Conservation (phyloP, 306 rosid genomes). For the Fragaria vesca region DNA sequence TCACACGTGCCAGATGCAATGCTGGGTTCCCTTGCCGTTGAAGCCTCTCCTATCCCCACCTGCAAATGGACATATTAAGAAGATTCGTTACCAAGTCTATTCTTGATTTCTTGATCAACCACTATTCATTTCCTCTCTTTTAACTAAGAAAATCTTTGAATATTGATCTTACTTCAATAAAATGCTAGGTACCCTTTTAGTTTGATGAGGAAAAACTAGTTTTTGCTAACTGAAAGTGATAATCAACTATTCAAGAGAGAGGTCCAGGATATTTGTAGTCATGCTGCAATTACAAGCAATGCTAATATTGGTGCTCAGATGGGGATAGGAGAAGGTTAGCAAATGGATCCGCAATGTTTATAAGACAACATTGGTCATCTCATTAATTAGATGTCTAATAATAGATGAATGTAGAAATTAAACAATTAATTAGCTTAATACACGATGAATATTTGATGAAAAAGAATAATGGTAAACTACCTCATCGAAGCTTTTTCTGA, state of each 20-base stretch:
- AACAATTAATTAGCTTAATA: neutral
- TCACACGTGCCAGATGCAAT: constrained; percentile 48
- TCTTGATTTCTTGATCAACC: constrained; percentile 11
- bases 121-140: neutral
- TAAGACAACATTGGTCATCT: neutral
- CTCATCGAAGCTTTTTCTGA: constrained; percentile 74
- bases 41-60: constrained; percentile 84
- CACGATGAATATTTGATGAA: neutral
- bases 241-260: constrained; percentile 34
- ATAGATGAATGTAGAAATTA: neutral
- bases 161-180: constrained; percentile 5
- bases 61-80: constrained; percentile 33
- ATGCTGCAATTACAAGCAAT: constrained; percentile 61
- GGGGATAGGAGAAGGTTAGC: neutral
- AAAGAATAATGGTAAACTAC: constrained; percentile 26
- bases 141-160: neutral
- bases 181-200: constrained; percentile 11
- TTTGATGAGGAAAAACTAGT: constrained; percentile 15
- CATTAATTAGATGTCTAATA: neutral
- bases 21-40: constrained; percentile 49
- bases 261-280: constrained; percentile 28
- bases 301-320: neutral
- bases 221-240: constrained; percentile 44
- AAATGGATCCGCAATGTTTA: neutral
- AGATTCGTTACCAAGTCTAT: constrained; percentile 32